These are phyloP conservation scores for Toxoplasma gondii DNA, from an alignment of 169 alveolate genomes.

Conservation along the genomic window DNA sequence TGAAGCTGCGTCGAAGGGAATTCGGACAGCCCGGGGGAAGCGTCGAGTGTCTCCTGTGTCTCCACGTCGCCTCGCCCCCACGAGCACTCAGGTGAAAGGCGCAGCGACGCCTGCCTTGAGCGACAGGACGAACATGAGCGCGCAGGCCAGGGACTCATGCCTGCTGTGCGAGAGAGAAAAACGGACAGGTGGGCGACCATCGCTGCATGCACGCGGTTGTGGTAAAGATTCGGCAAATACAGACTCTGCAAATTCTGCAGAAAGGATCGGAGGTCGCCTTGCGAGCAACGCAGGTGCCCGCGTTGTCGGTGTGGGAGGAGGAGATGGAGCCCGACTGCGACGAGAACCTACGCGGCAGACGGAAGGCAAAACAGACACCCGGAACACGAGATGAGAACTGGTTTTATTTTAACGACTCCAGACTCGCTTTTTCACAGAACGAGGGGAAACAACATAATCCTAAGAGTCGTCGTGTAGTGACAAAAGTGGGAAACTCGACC, in stretches of 20 bases:
- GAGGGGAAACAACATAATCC: no score
- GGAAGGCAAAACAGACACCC: background rate
- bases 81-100: background rate
- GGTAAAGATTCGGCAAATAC: constrained; percentile 72
- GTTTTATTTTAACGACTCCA: no score
- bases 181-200: constrained; percentile 75
- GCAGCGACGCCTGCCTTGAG: background rate
- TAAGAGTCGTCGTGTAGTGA: no score
- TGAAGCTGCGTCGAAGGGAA: background rate
- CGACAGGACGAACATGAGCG: background rate
- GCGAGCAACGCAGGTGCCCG: background rate
- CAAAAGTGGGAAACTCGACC: no score
- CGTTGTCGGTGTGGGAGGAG: constrained; percentile 49
- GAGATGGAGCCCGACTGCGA: constrained; percentile 53
- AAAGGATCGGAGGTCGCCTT: constrained; percentile 16
- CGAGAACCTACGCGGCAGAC: constrained; percentile 18
- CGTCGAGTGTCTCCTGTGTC: background rate
- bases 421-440: no score
- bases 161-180: constrained; percentile 69
- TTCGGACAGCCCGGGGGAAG: background rate
- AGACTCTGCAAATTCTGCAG: constrained; percentile 51
- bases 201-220: constrained; percentile 75
- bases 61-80: background rate
- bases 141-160: constrained; percentile 48
- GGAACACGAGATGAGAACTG: no score